phyloP scores from a whole-genome alignment of 2,329 filamentous ascomycete species.

The Trichoderma koningiopsis region DNA sequence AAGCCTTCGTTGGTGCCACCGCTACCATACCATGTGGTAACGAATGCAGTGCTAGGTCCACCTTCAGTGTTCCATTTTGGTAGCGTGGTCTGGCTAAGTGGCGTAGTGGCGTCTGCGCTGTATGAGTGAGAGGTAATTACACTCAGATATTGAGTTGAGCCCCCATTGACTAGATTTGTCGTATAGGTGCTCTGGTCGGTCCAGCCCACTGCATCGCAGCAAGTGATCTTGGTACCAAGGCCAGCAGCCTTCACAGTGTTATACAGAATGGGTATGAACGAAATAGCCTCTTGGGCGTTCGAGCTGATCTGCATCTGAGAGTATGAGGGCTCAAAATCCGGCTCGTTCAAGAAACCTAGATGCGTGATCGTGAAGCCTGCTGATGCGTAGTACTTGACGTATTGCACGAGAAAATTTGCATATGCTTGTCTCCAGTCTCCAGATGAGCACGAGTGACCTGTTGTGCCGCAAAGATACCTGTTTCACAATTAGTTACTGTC shows the following conservation, averaged over 20 bases:
- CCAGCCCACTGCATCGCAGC: slow-evolving; percentile 15
- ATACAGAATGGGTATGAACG: slow-evolving; percentile 5
- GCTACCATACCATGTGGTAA: slow-evolving; percentile 9
- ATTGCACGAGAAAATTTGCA: slow-evolving; percentile 17
- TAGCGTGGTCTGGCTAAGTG: slow-evolving; percentile 6
- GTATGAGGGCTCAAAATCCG: slow-evolving; percentile 4
- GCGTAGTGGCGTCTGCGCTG: slow-evolving; percentile 6
- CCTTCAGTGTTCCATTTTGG: slow-evolving; percentile 19
- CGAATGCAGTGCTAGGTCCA: slow-evolving; percentile 4
- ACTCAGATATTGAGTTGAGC: slow-evolving; percentile 2
- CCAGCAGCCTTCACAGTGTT: slow-evolving; percentile 15
- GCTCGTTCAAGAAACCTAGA: slow-evolving; percentile 15
- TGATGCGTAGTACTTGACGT: slow-evolving; percentile 11
- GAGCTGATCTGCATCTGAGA: slow-evolving; percentile 19
- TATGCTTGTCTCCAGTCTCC: slow-evolving; percentile 19
- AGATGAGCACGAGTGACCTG: slow-evolving; percentile 8
- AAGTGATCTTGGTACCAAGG: slow-evolving; percentile 8
- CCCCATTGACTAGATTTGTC: slow-evolving; percentile 13
- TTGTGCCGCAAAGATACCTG: slow-evolving; percentile 9
- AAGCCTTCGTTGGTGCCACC: slow-evolving; percentile 13
- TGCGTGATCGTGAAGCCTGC: slow-evolving; percentile 14
- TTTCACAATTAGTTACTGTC: background rate
- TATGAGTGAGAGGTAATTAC: slow-evolving; percentile 11
- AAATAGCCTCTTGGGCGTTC: slow-evolving; percentile 17
- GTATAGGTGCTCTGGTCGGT: slow-evolving; percentile 12